A percentile compares a stretch with the other conserved stretches of the same genome.
These are phyloP conservation scores for Talaromyces pinophilus DNA, from an alignment of 2,329 filamentous ascomycete genomes.

Conservation along the genomic window DNA sequence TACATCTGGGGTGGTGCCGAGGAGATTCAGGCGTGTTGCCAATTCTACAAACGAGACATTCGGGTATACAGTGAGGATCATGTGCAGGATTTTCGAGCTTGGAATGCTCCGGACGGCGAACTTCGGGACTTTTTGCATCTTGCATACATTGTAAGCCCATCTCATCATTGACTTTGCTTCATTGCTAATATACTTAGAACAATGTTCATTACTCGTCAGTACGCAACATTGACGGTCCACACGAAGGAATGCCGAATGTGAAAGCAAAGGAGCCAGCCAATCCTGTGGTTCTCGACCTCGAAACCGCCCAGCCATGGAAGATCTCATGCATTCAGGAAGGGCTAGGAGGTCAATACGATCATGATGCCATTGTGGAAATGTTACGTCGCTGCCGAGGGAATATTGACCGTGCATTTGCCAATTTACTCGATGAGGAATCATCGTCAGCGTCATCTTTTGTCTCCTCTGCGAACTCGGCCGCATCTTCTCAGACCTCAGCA, in stretches of 20 bases:
- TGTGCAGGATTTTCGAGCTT: conserved; percentile 48
- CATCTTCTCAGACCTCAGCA: conserved; percentile 21
- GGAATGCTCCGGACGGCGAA: conserved; percentile 43
- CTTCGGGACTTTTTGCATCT: conserved; percentile 53
- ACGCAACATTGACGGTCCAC: conserved; percentile 60
- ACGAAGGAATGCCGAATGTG: conserved; percentile 57
- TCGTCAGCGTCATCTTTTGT: conserved; percentile 25
- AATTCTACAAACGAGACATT: conserved; percentile 62
- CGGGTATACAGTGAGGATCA: conserved; percentile 56
- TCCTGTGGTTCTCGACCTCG: conserved; percentile 37
- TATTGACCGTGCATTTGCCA: conserved; percentile 55
- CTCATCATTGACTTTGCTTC: not conserved
- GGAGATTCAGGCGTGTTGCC: conserved; percentile 67
- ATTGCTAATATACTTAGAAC: conserved; percentile 43
- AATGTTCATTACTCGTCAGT: conserved; percentile 70
- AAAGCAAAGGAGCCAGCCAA: conserved; percentile 32
- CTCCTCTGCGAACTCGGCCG: conserved; percentile 15
- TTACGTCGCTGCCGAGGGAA: conserved; percentile 57
- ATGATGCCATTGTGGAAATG: conserved; percentile 53
- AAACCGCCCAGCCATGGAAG: conserved; percentile 56
- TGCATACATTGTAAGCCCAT: conserved; percentile 61
- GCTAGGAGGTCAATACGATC: conserved; percentile 54
- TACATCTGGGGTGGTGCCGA: conserved; percentile 67
- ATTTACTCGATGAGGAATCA: conserved; percentile 51
- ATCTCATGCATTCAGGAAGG: conserved; percentile 56